Conservation (phyloP, 352 stramenopile genomes). For the Aphanomyces invadans region DNA sequence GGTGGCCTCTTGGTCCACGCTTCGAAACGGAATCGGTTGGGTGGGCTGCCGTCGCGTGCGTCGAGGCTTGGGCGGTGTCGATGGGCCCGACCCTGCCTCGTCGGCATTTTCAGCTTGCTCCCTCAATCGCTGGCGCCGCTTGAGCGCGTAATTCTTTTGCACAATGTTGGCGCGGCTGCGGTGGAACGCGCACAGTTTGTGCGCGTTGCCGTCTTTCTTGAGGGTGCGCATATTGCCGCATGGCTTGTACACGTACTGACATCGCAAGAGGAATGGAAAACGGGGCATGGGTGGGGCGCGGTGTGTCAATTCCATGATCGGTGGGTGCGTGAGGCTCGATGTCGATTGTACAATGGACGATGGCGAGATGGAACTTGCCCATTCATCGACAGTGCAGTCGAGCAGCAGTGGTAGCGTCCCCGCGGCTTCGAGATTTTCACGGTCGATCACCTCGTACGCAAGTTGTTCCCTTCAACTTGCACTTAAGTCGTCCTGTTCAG, state of each 20-base stretch:
- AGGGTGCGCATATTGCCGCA: conserved; percentile 13
- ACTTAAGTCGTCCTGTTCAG: no score
- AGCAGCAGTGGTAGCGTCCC: no score
- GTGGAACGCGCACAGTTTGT: conserved; percentile 20
- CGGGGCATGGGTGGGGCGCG: background rate
- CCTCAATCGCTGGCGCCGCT: conserved; percentile 11
- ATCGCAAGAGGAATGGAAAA: background rate
- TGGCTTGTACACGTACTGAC: conserved; percentile 18
- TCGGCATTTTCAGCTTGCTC: background rate
- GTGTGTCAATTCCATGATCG: no score
- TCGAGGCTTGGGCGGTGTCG: background rate
- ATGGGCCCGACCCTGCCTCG: background rate
- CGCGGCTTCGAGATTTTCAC: background rate
- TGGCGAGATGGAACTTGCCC: no score
- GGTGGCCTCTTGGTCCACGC: background rate
- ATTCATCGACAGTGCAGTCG: no score
- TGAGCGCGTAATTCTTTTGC: conserved; percentile 22
- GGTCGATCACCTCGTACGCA: background rate
- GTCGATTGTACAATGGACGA: no score
- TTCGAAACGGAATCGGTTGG: background rate
- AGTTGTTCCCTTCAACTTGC: background rate
- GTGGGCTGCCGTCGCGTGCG: background rate
- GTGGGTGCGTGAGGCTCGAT: no score
- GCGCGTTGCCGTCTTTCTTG: conserved; percentile 21
- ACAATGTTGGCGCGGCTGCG: conserved; percentile 14